These are phyloP conservation scores for Xylaria nigripes DNA, from an alignment of 495 filamentous ascomycete species.

Conservation along the genomic window DNA sequence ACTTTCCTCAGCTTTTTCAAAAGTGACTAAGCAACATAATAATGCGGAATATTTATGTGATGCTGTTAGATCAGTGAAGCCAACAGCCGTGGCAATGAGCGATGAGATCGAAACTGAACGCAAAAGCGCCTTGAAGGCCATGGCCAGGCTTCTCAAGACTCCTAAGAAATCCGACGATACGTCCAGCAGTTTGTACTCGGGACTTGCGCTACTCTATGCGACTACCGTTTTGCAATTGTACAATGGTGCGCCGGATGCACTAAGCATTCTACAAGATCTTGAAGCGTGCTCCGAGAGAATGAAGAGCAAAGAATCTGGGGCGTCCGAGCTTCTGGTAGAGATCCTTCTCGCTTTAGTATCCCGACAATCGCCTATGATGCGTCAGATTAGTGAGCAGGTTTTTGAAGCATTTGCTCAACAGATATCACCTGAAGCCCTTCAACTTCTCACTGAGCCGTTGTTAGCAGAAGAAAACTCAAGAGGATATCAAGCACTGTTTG, in stretches of 20 bases:
- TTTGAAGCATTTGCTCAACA: constrained; percentile 69
- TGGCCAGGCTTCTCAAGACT: constrained; percentile 62
- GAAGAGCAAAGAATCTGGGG: constrained; percentile 50
- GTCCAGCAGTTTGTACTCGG: constrained; percentile 39
- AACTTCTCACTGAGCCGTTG: constrained; percentile 66
- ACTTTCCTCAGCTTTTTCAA: constrained; percentile 54
- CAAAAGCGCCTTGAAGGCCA: constrained; percentile 52
- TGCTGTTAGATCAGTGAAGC: constrained; percentile 38
- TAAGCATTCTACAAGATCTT: constrained; percentile 66
- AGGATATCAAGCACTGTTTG: constrained; percentile 82
- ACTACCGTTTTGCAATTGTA: constrained; percentile 82
- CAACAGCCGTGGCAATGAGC: constrained; percentile 53
- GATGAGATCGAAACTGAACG: constrained; percentile 52
- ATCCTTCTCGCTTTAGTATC: constrained; percentile 81
- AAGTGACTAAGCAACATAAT: constrained; percentile 56
- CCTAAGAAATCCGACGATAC: constrained; percentile 33
- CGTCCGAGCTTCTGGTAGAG: constrained; percentile 72
- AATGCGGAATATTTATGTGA: constrained; percentile 44
- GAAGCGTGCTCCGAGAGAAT: constrained; percentile 60
- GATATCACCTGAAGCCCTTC: constrained; percentile 62
- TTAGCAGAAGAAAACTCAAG: constrained; percentile 69
- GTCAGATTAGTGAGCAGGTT: constrained; percentile 78
- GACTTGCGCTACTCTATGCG: constrained; percentile 77
- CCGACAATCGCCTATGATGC: constrained; percentile 74
- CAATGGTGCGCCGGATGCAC: constrained; percentile 75